Conservation (phyloP, 2,329 filamentous ascomycete genomes). For the Colletotrichum falcatum region DNA sequence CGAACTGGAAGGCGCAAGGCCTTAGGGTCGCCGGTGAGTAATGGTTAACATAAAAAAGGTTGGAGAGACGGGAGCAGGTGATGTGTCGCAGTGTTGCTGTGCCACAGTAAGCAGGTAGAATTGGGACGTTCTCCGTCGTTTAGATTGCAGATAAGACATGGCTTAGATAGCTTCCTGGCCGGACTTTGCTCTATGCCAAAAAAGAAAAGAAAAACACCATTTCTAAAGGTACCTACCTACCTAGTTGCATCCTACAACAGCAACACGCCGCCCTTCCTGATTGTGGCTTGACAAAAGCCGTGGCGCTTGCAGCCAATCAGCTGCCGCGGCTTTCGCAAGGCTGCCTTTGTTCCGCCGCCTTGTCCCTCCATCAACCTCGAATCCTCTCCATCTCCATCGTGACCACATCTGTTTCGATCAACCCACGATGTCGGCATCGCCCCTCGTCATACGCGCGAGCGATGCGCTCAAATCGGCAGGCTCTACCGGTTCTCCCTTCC, state of each 20-base stretch:
- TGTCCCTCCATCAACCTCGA: conserved; percentile 9
- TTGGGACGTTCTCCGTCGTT: not conserved
- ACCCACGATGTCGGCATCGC: conserved; percentile 59
- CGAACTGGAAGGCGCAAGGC: conserved; percentile 17
- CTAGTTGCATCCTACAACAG: not conserved
- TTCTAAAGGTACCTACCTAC: not conserved
- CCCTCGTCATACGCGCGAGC: conserved; percentile 56
- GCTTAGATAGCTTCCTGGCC: not conserved
- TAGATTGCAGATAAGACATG: not conserved
- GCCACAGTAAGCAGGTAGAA: not conserved
- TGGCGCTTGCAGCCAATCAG: conserved; percentile 28
- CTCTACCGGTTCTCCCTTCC: conserved; percentile 58
- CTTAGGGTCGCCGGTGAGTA: not conserved
- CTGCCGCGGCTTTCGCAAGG: conserved; percentile 9
- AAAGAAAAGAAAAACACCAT: too few relatives aligned
- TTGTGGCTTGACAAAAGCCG: not conserved
- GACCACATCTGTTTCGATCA: conserved; percentile 14
- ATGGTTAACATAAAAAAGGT: not conserved
- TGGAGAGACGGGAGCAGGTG: not conserved
- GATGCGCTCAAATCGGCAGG: conserved; percentile 50
- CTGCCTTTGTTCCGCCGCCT: conserved; percentile 24
- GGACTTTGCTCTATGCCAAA: not conserved
- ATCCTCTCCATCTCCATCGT: conserved; percentile 8
- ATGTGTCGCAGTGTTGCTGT: not conserved
- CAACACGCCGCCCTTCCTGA: not conserved